Percentiles rank a stretch among this genome's conserved stretches.
These are phyloP conservation scores for Trametes gibbosa DNA, from an alignment of 768 basidiomycete genomes.

Conservation along the genomic window DNA sequence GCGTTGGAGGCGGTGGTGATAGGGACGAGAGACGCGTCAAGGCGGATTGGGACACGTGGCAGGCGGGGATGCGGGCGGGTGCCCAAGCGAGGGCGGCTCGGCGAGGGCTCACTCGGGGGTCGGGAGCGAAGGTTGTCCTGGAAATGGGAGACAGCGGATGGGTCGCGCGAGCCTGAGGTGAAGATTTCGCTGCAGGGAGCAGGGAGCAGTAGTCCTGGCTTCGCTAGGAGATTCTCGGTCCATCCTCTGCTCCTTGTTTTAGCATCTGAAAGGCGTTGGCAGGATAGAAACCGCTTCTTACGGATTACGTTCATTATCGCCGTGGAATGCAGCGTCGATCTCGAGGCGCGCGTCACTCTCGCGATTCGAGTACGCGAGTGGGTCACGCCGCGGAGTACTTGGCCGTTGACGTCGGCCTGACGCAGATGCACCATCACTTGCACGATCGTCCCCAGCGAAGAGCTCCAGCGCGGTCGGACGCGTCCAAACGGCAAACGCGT, in stretches of 20 bases:
- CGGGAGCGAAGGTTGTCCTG: background rate
- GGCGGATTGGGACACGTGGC: background rate
- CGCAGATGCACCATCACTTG: background rate
- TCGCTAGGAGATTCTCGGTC: background rate
- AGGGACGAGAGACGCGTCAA: background rate
- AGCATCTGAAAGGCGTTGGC: too few relatives aligned
- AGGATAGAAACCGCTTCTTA: too few relatives aligned
- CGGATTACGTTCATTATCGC: too few relatives aligned
- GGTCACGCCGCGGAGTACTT: background rate
- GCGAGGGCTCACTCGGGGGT: too few relatives aligned
- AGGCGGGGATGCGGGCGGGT: background rate
- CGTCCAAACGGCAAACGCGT: constrained; percentile 14
- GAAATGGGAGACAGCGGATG: background rate
- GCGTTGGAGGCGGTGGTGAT: background rate
- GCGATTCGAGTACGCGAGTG: too few relatives aligned
- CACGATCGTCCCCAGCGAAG: background rate
- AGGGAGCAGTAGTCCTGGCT: too few relatives aligned
- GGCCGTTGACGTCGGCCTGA: background rate
- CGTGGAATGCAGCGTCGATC: too few relatives aligned
- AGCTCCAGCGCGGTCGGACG: constrained; percentile 1
- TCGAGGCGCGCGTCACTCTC: too few relatives aligned
- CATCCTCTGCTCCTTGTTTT: too few relatives aligned
- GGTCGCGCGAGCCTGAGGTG: background rate
- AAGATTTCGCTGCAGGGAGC: background rate
- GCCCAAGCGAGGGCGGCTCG: background rate